A percentile compares a stretch with the other conserved stretches of the same genome.
phyloP scores from a whole-genome alignment of 176 grass and related monocot genomes.

The Oryza brachyantha region DNA sequence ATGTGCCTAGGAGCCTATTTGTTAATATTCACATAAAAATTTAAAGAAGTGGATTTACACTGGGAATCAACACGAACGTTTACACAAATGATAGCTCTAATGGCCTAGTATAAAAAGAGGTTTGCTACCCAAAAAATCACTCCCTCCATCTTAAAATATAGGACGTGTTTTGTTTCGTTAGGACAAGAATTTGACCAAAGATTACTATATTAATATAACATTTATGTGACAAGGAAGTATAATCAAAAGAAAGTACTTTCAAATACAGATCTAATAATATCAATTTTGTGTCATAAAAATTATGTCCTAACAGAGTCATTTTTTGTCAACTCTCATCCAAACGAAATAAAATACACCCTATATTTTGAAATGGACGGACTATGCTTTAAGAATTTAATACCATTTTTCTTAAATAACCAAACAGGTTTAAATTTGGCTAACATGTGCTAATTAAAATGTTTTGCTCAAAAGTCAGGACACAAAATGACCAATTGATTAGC shows the following conservation, averaged over 20 bases:
- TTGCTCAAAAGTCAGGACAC: neutral
- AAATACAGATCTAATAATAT: too few species aligned
- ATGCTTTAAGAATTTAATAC: constrained; percentile 5
- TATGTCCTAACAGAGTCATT: too few species aligned
- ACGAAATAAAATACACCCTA: too few species aligned
- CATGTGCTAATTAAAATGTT: neutral
- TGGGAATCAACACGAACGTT: neutral
- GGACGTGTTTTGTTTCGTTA: too few species aligned
- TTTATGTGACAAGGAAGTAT: too few species aligned
- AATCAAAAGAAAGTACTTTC: too few species aligned
- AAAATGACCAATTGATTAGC: neutral
- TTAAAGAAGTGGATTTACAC: constrained; percentile 13
- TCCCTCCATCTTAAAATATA: too few species aligned
- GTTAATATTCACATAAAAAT: constrained; percentile 9
- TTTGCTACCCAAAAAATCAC: neutral
- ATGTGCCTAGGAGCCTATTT: constrained; percentile 12
- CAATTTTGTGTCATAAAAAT: too few species aligned
- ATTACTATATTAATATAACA: too few species aligned
- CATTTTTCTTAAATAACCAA: neutral
- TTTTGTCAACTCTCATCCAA: too few species aligned
- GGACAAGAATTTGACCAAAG: too few species aligned
- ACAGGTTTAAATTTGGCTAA: neutral
- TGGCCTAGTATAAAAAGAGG: neutral
- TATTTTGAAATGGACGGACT: too few species aligned
- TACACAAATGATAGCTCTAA: neutral